A percentile compares a stretch with the other conserved stretches of the same genome.
Evolutionary conservation across 257 asterid genomes (phyloP).

Genomic region (Verbena officinalis): DNA sequence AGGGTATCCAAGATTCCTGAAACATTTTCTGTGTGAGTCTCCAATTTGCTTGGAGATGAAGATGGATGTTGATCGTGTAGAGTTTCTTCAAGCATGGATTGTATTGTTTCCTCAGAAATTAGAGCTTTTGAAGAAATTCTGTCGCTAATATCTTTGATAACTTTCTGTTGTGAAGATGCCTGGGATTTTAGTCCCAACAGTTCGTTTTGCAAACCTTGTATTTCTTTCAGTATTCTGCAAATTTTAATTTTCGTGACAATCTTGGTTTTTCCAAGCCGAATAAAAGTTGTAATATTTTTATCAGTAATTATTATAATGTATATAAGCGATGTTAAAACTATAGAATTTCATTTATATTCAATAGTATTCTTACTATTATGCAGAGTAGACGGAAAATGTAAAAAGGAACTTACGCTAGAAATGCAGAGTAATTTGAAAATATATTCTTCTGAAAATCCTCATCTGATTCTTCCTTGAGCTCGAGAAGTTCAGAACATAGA

Average conservation of each 20-base stretch:
- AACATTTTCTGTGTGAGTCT: slow-evolving; percentile 53
- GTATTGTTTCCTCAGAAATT: slow-evolving; percentile 45
- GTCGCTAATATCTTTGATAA: slow-evolving; percentile 40
- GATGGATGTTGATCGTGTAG: slow-evolving; percentile 12
- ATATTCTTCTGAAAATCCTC: slow-evolving; percentile 73
- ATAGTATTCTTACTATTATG: background rate
- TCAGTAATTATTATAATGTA: too few relatives aligned
- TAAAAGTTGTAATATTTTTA: too few relatives aligned
- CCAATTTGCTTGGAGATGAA: slow-evolving; percentile 43
- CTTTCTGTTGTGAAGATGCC: slow-evolving; percentile 53
- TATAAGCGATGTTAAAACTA: too few relatives aligned
- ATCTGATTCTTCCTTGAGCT: slow-evolving; percentile 70
- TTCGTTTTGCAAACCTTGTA: slow-evolving; percentile 50
- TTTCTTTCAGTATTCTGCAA: slow-evolving; percentile 66
- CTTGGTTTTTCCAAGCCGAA: too few relatives aligned
- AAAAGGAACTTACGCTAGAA: slow-evolving; percentile 53
- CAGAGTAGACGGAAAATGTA: background rate
- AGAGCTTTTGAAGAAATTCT: slow-evolving; percentile 33
- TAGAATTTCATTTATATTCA: too few relatives aligned
- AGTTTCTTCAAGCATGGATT: slow-evolving; percentile 41
- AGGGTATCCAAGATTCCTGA: slow-evolving; percentile 62
- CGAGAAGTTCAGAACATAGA: slow-evolving; percentile 80
- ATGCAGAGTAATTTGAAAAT: slow-evolving; percentile 58
- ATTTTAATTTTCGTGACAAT: too few relatives aligned
- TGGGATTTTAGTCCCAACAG: slow-evolving; percentile 51